These are phyloP conservation scores for Claviceps pusilla DNA, from an alignment of 2,329 filamentous ascomycete genomes.

Conservation along the genomic window DNA sequence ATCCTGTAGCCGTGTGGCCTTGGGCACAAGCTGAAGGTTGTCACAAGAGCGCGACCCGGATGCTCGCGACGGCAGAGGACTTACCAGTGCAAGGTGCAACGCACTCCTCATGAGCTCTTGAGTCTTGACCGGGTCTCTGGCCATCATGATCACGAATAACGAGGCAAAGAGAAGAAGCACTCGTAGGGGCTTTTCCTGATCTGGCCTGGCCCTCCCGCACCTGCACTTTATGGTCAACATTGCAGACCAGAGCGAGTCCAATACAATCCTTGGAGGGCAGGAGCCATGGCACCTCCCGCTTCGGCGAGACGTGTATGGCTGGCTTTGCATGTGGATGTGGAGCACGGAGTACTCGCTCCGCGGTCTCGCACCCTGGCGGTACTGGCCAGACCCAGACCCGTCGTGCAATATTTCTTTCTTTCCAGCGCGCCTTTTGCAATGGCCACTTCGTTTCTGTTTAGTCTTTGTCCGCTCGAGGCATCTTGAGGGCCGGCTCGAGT, in stretches of 20 bases:
- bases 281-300: background rate
- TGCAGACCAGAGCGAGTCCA: background rate
- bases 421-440: background rate
- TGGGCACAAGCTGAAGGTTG: background rate
- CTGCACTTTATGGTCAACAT: background rate
- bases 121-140: too few relatives aligned
- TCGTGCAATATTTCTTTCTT: background rate
- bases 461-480: background rate
- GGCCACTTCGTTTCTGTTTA: background rate
- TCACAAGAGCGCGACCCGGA: constrained; percentile 9
- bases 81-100: background rate
- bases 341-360: background rate
- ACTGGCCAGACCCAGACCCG: too few relatives aligned
- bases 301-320: background rate
- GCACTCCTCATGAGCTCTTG: background rate
- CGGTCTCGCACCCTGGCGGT: background rate
- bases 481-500: background rate
- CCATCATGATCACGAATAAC: too few relatives aligned
- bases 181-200: background rate
- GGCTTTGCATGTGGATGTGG: background rate
- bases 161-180: background rate
- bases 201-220: background rate
- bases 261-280: background rate
- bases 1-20: background rate
- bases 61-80: constrained; percentile 7